Conservation (phyloP, 306 rosid species). For the Adenanthera pavonina region DNA sequence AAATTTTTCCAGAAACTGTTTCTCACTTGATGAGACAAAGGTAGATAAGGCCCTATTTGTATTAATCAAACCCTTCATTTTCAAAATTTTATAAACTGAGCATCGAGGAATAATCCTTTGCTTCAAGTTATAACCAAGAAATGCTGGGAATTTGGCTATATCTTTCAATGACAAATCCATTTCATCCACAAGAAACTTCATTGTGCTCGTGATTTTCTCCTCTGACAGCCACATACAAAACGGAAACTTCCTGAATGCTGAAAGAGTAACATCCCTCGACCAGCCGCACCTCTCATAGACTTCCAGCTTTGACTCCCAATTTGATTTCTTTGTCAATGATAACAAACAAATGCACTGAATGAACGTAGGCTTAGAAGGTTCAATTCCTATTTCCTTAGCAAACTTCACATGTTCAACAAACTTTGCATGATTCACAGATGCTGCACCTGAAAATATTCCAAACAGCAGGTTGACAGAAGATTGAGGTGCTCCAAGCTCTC, state of each 20-base stretch:
- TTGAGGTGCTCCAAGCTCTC: background rate
- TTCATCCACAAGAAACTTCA: background rate
- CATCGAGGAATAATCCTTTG: conserved; percentile 10
- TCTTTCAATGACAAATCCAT: background rate
- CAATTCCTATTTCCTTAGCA: background rate
- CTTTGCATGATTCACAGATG: background rate
- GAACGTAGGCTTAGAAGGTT: background rate
- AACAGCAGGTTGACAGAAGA: background rate
- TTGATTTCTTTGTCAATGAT: background rate
- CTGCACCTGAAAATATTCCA: background rate
- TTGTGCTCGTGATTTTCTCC: background rate
- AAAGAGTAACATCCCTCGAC: background rate
- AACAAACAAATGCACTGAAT: background rate
- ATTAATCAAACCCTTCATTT: background rate
- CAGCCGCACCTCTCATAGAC: background rate
- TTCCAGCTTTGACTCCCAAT: background rate
- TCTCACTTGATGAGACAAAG: background rate
- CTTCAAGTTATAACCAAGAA: background rate
- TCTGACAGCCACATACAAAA: background rate
- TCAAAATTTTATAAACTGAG: background rate
- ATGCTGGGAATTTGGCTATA: background rate
- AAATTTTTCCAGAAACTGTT: background rate
- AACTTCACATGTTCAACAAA: conserved; percentile 17
- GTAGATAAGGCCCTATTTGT: background rate
- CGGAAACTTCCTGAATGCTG: background rate